These are phyloP conservation scores for Phytophthora cactorum DNA, from an alignment of 352 stramenopile species.

Conservation along the genomic window DNA sequence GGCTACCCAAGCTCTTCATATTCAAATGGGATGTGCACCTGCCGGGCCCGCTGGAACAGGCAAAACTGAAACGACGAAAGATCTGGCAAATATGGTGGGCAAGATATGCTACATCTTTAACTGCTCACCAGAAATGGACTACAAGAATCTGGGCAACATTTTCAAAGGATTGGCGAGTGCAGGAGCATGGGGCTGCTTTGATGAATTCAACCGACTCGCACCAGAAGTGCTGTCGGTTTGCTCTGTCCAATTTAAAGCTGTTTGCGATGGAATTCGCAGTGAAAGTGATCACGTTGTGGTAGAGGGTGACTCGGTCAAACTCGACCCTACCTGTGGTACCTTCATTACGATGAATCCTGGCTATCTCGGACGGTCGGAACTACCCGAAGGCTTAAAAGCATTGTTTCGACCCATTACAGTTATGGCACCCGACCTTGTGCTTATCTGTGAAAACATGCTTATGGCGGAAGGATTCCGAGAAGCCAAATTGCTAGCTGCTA, in stretches of 20 bases:
- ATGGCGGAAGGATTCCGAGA: slow-evolving; percentile 96
- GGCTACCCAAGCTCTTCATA: slow-evolving; percentile 93
- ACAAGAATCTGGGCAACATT: slow-evolving; percentile 95
- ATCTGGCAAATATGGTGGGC: slow-evolving; percentile 92
- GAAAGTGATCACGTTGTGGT: slow-evolving; percentile 89
- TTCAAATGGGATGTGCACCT: slow-evolving; percentile 95
- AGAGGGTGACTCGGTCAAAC: slow-evolving; percentile 89
- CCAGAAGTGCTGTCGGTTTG: slow-evolving; percentile 94
- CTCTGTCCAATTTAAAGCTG: slow-evolving; percentile 95
- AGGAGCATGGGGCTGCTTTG: slow-evolving; percentile 96
- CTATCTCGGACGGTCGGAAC: slow-evolving; percentile 93
- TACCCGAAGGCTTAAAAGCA: slow-evolving; percentile 95
- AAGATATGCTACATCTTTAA: slow-evolving; percentile 97
- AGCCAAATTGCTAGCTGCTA: slow-evolving; percentile 92
- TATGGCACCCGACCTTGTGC: slow-evolving; percentile 95
- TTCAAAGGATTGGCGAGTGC: slow-evolving; percentile 95
- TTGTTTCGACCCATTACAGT: slow-evolving; percentile 96
- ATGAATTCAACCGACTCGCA: slow-evolving; percentile 96
- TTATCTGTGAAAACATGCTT: slow-evolving; percentile 98
- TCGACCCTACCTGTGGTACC: slow-evolving; percentile 91
- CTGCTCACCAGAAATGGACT: slow-evolving; percentile 96
- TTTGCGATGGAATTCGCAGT: slow-evolving; percentile 93
- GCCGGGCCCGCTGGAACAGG: slow-evolving; percentile 89
- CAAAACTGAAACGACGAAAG: slow-evolving; percentile 97
- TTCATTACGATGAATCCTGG: slow-evolving; percentile 98